Percentiles rank a stretch among this genome's conserved stretches.
phyloP scores from a whole-genome alignment of 129 eudicot genomes.

The Centella asiatica region DNA sequence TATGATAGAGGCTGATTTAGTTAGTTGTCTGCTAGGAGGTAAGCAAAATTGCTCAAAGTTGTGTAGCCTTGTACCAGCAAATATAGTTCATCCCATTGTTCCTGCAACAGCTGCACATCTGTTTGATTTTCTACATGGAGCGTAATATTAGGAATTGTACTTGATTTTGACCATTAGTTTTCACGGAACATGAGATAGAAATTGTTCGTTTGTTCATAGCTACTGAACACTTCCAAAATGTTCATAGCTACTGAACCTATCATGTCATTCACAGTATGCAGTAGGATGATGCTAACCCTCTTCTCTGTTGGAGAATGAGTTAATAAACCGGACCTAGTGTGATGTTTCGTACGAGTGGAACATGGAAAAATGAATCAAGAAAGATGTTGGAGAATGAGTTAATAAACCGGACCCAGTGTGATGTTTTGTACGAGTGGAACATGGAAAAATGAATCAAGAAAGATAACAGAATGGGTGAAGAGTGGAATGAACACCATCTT shows the following conservation, averaged over 20 bases:
- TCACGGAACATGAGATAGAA: neutral
- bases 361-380: no score
- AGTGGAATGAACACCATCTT: no score
- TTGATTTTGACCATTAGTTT: neutral
- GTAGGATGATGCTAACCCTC: neutral
- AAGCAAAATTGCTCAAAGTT: constrained; percentile 5
- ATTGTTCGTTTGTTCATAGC: neutral
- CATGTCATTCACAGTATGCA: neutral
- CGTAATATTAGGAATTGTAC: neutral
- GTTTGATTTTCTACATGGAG: neutral
- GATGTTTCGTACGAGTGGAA: no score
- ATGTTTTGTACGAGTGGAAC: no score
- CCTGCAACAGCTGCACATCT: neutral
- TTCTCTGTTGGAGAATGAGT: no score
- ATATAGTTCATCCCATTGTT: neutral
- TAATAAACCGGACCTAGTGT: no score
- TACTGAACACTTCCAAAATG: no score
- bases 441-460: no score
- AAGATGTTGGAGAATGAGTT: no score
- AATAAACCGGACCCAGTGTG: no score
- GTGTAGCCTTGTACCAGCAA: constrained; percentile 1
- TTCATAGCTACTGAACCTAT: no score
- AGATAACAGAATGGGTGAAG: no score
- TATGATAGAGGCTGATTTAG: neutral
- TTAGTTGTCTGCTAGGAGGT: constrained; percentile 1